Evolutionary conservation across 2,329 filamentous ascomycete genomes (phyloP).

Genomic region (Talaromyces sp.): DNA sequence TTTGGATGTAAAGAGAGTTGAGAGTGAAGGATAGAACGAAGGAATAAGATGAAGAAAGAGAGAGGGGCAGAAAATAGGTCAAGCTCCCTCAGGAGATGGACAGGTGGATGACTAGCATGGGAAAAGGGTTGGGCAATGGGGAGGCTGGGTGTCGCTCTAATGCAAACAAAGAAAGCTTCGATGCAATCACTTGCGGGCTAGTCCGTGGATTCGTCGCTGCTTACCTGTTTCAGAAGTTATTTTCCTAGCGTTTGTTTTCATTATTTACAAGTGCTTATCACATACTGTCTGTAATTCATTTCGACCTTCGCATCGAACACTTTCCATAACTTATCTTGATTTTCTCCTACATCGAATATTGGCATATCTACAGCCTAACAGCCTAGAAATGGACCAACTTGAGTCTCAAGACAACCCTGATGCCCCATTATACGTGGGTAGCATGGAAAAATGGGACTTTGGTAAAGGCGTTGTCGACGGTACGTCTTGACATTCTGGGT

Average conservation of each 20-base stretch:
- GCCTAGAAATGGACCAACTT: neutral
- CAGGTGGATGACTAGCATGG: neutral
- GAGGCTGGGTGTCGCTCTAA: slow-evolving; percentile 9
- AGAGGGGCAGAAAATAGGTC: slow-evolving; percentile 1
- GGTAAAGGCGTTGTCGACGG: slow-evolving; percentile 9
- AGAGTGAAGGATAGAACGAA: neutral
- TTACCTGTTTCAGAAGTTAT: neutral
- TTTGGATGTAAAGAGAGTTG: slow-evolving; percentile 2
- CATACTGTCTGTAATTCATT: neutral
- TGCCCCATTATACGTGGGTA: slow-evolving; percentile 11
- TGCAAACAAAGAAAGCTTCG: slow-evolving; percentile 10
- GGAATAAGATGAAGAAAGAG: slow-evolving; percentile 1
- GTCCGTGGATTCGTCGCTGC: neutral
- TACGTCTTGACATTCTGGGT: neutral
- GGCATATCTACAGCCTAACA: neutral
- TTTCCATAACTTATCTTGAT: neutral
- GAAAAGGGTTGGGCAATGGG: slow-evolving; percentile 3
- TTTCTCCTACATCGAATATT: neutral
- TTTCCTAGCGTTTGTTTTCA: slow-evolving; percentile 1
- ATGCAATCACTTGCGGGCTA: slow-evolving; percentile 3
- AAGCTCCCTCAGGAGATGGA: neutral
- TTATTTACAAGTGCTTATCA: neutral
- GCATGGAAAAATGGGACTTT: slow-evolving; percentile 3
- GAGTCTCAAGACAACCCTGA: slow-evolving; percentile 9
- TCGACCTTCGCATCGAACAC: neutral